Evolutionary conservation across 495 filamentous ascomycete species (phyloP).

Genomic region (Xylaria flabelliformis): DNA sequence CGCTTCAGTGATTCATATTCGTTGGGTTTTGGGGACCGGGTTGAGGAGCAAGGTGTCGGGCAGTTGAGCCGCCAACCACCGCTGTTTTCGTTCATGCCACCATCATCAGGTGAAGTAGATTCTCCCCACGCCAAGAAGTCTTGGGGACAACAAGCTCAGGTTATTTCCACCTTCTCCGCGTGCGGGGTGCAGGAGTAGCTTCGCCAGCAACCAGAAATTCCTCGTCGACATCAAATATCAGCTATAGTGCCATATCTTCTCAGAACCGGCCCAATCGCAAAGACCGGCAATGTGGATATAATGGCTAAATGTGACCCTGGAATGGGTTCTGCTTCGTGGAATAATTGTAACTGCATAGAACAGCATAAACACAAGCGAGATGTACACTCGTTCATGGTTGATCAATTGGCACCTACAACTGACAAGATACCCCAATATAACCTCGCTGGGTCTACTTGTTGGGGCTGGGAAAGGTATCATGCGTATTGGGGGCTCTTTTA

Average conservation of each 20-base stretch:
- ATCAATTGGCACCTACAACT: neutral
- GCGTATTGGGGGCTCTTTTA: neutral
- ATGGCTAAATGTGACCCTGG: neutral
- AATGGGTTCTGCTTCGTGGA: constrained; percentile 16
- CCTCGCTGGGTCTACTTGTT: neutral
- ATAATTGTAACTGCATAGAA: constrained; percentile 6
- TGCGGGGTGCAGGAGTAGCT: constrained; percentile 4
- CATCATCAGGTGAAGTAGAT: neutral
- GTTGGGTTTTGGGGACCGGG: neutral
- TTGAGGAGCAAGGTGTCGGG: neutral
- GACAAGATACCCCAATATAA: constrained; percentile 3
- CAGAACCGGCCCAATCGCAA: constrained; percentile 12
- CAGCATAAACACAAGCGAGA: neutral
- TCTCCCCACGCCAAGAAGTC: neutral
- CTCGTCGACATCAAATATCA: neutral
- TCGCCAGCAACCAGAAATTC: neutral
- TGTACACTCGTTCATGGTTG: neutral
- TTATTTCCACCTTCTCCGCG: constrained; percentile 13
- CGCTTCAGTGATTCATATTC: neutral
- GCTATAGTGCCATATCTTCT: neutral
- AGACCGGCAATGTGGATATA: neutral
- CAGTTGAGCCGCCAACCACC: neutral
- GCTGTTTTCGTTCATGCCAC: neutral
- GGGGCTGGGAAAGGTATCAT: neutral
- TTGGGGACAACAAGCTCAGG: neutral